Evolutionary conservation across 2,329 filamentous ascomycete genomes (phyloP), one percentile per base, ranked within the genome.

Genomic region (Aspergillus terreus): DNA sequence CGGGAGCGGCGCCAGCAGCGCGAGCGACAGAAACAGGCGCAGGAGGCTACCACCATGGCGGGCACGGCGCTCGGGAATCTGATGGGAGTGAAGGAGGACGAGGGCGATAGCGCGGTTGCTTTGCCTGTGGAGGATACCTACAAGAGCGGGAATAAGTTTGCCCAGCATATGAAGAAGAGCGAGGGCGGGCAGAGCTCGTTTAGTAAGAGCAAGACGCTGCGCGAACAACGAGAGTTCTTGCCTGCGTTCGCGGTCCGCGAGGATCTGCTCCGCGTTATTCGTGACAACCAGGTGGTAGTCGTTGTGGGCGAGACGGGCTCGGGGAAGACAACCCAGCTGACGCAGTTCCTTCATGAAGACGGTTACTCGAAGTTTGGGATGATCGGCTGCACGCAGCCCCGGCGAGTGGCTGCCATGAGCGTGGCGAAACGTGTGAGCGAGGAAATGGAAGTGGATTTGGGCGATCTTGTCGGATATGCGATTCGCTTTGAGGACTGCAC

Each of bases 401-500:
- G 94, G 63, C 88, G 94, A 78, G 95, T 99, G 32, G 94, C 94
- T 21, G 94, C 94, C 19, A 99, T 99, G 94, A 96, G 92, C 74
- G 94, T 99, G 25, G 94, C 94, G 2, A 97, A 97, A 71, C 91
- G 94, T 77, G 94, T 99, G 36, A 90, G 90, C 52, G 94, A 99
- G 73, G 94, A 99, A 74, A 99, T 99, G 95, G 89, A 96, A 61
- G 91, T 95, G 42, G 86, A 86, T 51, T 78, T 99, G 9, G 94
- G 94, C 45, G 86, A 87, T 51, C 82, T 86, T 0, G 95, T 99
- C 35, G 94, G 94, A 27, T 99, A 99, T 70, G 91, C 94, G 1
- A 99, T 99, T 67, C 91, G 94, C 49, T 99, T 99, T 64, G 94
- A 99, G 68, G 95, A 99, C 69, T 96, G 92, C 71, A 99, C 94